These are phyloP conservation scores for Amanita rimosa DNA, from an alignment of 768 basidiomycete species.

Conservation along the genomic window DNA sequence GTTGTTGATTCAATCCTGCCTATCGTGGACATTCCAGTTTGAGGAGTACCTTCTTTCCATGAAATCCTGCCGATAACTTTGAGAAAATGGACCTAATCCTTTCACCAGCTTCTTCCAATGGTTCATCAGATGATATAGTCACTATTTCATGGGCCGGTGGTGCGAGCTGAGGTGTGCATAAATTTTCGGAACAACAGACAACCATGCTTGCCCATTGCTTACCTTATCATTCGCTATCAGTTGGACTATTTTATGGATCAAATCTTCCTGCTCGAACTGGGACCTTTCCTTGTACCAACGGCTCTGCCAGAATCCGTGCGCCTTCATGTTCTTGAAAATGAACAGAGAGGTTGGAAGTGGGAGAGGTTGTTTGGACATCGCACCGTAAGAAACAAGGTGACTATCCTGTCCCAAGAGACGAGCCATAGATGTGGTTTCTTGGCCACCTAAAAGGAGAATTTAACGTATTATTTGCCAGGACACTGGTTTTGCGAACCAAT, in stretches of 20 bases:
- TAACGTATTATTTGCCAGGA: neutral
- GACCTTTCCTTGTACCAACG: slow-evolving; percentile 51
- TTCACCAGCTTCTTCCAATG: slow-evolving; percentile 25
- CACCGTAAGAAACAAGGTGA: slow-evolving; percentile 80
- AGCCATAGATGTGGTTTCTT: slow-evolving; percentile 57
- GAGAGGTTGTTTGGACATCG: slow-evolving; percentile 80
- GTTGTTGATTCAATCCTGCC: neutral
- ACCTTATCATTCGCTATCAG: slow-evolving; percentile 49
- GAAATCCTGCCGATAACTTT: slow-evolving; percentile 22
- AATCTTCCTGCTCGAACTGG: slow-evolving; percentile 32
- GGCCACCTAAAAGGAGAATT: slow-evolving; percentile 32
- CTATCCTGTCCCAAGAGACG: slow-evolving; percentile 54
- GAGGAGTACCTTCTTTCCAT: slow-evolving; percentile 33
- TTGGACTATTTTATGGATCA: slow-evolving; percentile 39
- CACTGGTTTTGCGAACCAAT: slow-evolving; percentile 21
- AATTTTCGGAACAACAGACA: neutral
- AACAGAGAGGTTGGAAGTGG: slow-evolving; percentile 67
- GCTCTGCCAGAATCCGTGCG: slow-evolving; percentile 72
- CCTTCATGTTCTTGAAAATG: slow-evolving; percentile 76
- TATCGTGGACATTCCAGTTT: slow-evolving; percentile 20
- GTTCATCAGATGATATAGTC: slow-evolving; percentile 27
- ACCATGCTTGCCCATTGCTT: slow-evolving; percentile 5
- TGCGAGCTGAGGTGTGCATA: slow-evolving; percentile 33
- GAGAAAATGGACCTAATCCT: slow-evolving; percentile 40
- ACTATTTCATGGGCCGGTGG: slow-evolving; percentile 65